Evolutionary conservation across 768 basidiomycete genomes (phyloP).

Genomic region (Leucocoprinus leucothites): DNA sequence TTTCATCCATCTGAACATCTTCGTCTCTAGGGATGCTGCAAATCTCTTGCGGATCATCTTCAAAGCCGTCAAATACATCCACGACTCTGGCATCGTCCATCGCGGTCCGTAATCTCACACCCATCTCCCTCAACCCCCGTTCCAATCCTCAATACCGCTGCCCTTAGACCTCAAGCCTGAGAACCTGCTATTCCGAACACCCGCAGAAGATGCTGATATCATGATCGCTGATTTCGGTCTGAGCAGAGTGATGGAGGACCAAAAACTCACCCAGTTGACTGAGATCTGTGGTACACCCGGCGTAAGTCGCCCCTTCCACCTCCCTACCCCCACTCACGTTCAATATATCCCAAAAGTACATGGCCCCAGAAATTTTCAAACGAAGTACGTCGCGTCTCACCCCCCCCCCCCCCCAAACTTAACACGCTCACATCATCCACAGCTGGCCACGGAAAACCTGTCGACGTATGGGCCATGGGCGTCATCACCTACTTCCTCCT

Average conservation of each 20-base stretch:
- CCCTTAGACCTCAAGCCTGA: conserved; percentile 89
- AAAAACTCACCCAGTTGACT: conserved; percentile 82
- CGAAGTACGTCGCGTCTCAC: conserved; percentile 52
- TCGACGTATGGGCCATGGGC: conserved; percentile 97
- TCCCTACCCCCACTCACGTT: conserved; percentile 5
- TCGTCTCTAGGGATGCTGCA: conserved; percentile 72
- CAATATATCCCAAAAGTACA: conserved; percentile 49
- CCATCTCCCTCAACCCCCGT: neutral
- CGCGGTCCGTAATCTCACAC: conserved; percentile 49
- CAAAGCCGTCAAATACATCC: conserved; percentile 87
- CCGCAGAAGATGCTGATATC: conserved; percentile 88
- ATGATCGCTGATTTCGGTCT: conserved; percentile 98
- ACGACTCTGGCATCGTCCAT: conserved; percentile 90
- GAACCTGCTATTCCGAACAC: conserved; percentile 91
- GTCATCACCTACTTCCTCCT: conserved; percentile 98
- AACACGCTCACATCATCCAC: neutral
- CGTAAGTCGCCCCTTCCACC: conserved; percentile 32
- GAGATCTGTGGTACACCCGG: conserved; percentile 97
- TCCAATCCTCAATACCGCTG: neutral
- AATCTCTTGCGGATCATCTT: conserved; percentile 84
- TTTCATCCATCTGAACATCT: conserved; percentile 3
- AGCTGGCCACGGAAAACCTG: conserved; percentile 93
- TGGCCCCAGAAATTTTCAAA: conserved; percentile 96
- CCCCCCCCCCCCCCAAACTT: conserved; percentile 6
- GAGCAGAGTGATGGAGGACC: conserved; percentile 86